A percentile compares a stretch with the other conserved stretches of the same genome.
phyloP scores from a whole-genome alignment of 2,329 filamentous ascomycete genomes.

The Pezicula rhizophila region DNA sequence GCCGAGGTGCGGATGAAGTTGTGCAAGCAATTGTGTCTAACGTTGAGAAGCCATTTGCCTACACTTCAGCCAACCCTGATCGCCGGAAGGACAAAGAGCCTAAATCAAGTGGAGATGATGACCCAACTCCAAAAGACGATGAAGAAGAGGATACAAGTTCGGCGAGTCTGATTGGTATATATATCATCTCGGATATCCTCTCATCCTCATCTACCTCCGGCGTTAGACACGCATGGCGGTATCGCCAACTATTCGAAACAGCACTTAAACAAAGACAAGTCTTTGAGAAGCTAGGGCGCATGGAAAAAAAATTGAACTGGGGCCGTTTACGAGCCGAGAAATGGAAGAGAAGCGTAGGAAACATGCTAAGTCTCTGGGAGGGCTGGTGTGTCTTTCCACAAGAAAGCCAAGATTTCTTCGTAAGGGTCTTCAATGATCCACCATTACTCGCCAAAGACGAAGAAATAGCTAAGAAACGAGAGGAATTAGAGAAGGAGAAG shows the following conservation, averaged over 20 bases:
- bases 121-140: slow-evolving; percentile 33
- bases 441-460: slow-evolving; percentile 42
- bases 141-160: slow-evolving; percentile 59
- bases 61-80: slow-evolving; percentile 63
- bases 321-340: slow-evolving; percentile 60
- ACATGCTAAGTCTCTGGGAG: slow-evolving; percentile 55
- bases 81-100: slow-evolving; percentile 32
- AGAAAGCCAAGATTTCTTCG: slow-evolving; percentile 66
- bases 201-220: slow-evolving; percentile 57
- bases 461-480: slow-evolving; percentile 25
- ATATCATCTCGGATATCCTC: slow-evolving; percentile 67
- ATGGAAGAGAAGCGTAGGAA: slow-evolving; percentile 55
- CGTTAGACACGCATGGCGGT: slow-evolving; percentile 63
- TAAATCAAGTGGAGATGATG: slow-evolving; percentile 31
- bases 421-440: slow-evolving; percentile 64
- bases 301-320: slow-evolving; percentile 60
- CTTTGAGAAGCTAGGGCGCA: slow-evolving; percentile 57
- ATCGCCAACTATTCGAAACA: slow-evolving; percentile 58
- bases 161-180: slow-evolving; percentile 74
- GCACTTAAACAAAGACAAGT: slow-evolving; percentile 52
- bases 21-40: slow-evolving; percentile 86
- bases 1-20: slow-evolving; percentile 79
- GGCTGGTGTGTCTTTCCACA: slow-evolving; percentile 68
- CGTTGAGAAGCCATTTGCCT: slow-evolving; percentile 68
- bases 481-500: slow-evolving; percentile 23